Evolutionary conservation across 441 rosid genomes (phyloP).

Genomic region (Adansonia grandidieri): DNA sequence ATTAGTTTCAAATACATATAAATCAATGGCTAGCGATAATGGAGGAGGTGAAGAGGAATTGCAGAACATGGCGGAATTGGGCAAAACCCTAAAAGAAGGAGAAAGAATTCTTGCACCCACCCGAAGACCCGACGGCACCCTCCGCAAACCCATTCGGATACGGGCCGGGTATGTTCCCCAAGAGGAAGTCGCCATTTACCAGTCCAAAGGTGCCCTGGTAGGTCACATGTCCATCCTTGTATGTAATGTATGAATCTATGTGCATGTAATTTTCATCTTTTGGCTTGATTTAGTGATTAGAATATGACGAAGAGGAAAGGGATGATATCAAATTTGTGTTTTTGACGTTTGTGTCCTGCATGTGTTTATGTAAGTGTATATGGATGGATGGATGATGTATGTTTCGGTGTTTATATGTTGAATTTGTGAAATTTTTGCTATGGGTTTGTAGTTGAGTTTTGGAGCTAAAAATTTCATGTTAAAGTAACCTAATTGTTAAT

Average conservation of each 20-base stretch:
- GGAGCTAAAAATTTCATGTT: background rate
- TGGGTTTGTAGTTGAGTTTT: background rate
- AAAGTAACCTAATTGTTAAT: background rate
- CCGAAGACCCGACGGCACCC: conserved; percentile 85
- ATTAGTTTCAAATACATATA: background rate
- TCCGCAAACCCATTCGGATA: conserved; percentile 81
- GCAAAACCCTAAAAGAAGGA: conserved; percentile 94
- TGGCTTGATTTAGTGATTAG: background rate
- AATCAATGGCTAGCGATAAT: conserved; percentile 55
- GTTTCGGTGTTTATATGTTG: background rate
- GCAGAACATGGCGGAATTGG: conserved; percentile 65
- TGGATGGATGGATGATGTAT: background rate
- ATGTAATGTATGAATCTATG: background rate
- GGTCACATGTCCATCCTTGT: conserved; percentile 10
- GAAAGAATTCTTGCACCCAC: conserved; percentile 85
- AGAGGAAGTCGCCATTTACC: conserved; percentile 89
- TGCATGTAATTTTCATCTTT: background rate
- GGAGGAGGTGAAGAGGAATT: conserved; percentile 53
- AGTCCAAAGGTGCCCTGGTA: conserved; percentile 90
- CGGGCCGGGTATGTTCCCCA: conserved; percentile 84
- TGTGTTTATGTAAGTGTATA: background rate
- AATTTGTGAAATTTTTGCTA: background rate
- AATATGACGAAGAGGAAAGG: background rate
- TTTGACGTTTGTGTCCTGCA: background rate
- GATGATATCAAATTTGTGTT: background rate